Evolutionary conservation across 176 grass and related monocot species (phyloP).

Genomic region (Carex parvula): DNA sequence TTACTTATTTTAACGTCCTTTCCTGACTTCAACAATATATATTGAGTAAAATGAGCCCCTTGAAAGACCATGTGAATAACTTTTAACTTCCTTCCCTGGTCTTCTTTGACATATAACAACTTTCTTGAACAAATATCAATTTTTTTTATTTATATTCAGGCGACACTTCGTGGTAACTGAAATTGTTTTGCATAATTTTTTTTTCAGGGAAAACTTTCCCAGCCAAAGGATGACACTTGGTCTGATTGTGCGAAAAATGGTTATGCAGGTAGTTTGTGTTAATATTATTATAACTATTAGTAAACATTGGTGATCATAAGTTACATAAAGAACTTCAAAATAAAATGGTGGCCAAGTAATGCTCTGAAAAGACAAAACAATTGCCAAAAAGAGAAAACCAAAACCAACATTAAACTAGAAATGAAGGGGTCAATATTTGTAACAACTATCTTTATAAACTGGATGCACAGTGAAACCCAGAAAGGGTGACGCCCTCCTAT

Average conservation of each 20-base stretch:
- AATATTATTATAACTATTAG: background rate
- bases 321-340: background rate
- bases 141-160: background rate
- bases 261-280: slow-evolving; percentile 56
- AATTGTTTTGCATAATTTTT: slow-evolving; percentile 12
- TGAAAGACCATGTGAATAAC: background rate
- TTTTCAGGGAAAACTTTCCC: slow-evolving; percentile 55
- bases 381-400: background rate
- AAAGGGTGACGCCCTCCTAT: slow-evolving; percentile 79
- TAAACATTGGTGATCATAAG: background rate
- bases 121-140: background rate
- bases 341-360: background rate
- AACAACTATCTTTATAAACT: background rate
- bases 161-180: background rate
- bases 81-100: background rate
- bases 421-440: background rate
- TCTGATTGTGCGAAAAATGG: slow-evolving; percentile 88
- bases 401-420: background rate
- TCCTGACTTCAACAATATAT: background rate
- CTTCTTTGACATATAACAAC: background rate
- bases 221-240: slow-evolving; percentile 66
- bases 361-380: background rate
- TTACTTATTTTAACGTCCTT: background rate
- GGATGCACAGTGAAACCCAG: slow-evolving; percentile 55
- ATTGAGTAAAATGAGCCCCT: background rate